Evolutionary conservation across 2,329 filamentous ascomycete genomes (phyloP), one percentile per base, ranked within the genome.

Genomic region (Claviceps digitariae): DNA sequence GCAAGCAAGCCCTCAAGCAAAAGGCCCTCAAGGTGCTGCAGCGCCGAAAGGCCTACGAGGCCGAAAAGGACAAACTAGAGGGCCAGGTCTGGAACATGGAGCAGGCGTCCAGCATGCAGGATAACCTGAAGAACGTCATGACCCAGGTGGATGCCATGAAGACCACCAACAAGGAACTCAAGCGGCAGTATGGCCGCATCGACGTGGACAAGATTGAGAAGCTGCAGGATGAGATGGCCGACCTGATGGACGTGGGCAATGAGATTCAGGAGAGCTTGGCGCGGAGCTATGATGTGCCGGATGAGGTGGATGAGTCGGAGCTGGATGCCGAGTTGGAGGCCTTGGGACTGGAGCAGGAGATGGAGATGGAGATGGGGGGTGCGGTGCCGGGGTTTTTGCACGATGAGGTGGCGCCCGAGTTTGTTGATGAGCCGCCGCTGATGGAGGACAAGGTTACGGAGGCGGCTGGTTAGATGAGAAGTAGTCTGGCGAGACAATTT

Each of bases 51-150:
- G 85, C 90, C 70, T 95, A 95, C 81, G 93, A 98, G 72, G 78
- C 81, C 3, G 90, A 96, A 71, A 88, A 91, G 59, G 90, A 96
- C 64, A 90, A 97, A 72, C 82, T 97, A 52, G 87, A 95, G 71
- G 80, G 85, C 59, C 93, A 98, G 72, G 88, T 88, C 23, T 97
- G 90, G 90, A 97, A 97, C 73, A 96, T 98, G 90, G 90, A 97
- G 73, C 90, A 96, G 72, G 90, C 91, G 3, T 86, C 87, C 67
- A 94, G 90, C 79, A 96, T 97, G 91, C 90, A 95, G 73, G 91
- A 97, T 72, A 97, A 97, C 66, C 79, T 98, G 52, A 93, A 94
- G 69, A 97, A 97, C 69, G 91, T 93, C 58, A 96, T 96, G 90
- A 94, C 90, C 20, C 96, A 93, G 29, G 90, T 97, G 46, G 91